phyloP scores from a whole-genome alignment of 139 green algal genomes.

The Chlorella sp. region DNA sequence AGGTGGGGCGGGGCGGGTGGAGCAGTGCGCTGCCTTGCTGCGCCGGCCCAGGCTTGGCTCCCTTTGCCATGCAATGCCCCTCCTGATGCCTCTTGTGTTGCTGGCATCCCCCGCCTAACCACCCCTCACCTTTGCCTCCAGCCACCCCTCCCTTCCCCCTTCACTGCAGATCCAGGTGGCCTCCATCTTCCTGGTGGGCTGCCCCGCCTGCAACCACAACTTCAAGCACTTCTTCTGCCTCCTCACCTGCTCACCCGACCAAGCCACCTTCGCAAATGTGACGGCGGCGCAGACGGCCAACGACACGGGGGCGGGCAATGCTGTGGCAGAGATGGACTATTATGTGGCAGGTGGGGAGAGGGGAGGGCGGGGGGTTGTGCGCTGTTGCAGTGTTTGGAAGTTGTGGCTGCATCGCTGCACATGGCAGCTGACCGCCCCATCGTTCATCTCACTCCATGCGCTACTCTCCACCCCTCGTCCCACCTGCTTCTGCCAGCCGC shows the following conservation, averaged over 20 bases:
- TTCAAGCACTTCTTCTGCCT: constrained; percentile 92
- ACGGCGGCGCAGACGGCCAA: constrained; percentile 61
- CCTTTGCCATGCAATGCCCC: too few relatives aligned
- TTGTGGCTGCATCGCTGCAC: neutral
- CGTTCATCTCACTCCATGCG: too few relatives aligned
- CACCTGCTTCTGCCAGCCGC: too few relatives aligned
- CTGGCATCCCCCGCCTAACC: too few relatives aligned
- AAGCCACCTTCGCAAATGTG: constrained; percentile 88
- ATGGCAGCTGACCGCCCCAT: too few relatives aligned
- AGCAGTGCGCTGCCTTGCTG: too few relatives aligned
- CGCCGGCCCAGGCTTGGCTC: too few relatives aligned
- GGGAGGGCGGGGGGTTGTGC: neutral
- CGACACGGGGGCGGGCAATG: constrained; percentile 49
- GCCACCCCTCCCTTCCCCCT: neutral
- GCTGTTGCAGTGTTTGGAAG: neutral
- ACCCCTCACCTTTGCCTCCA: too few relatives aligned
- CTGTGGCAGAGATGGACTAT: constrained; percentile 61
- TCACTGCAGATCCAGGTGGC: constrained; percentile 65
- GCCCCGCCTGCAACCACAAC: constrained; percentile 91
- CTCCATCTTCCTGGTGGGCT: constrained; percentile 85
- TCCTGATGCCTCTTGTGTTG: too few relatives aligned
- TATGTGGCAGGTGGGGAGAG: constrained; percentile 51
- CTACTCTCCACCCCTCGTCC: too few relatives aligned
- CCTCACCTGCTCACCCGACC: constrained; percentile 82
- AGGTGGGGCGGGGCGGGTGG: too few relatives aligned